Conservation (phyloP, 2,329 filamentous ascomycete genomes). For the Pyrenochaeta sp. region DNA sequence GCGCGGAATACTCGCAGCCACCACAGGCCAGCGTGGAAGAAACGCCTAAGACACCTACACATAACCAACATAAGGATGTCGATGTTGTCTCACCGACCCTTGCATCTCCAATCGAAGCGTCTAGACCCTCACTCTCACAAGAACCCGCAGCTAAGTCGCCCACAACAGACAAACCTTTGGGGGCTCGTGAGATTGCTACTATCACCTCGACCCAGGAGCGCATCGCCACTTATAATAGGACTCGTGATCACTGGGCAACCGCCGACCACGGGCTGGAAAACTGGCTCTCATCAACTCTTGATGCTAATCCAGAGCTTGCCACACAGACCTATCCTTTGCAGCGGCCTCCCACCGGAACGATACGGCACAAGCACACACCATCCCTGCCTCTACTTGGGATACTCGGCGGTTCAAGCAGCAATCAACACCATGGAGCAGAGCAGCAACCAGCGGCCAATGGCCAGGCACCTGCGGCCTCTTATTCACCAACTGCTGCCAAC, state of each 20-base stretch:
- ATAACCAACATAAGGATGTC: slow-evolving; percentile 11
- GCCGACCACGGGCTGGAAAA: slow-evolving; percentile 77
- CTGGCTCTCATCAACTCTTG: slow-evolving; percentile 62
- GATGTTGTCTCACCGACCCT: slow-evolving; percentile 2
- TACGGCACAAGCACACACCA: slow-evolving; percentile 44
- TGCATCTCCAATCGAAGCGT: slow-evolving; percentile 11
- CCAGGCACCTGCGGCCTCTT: slow-evolving; percentile 37
- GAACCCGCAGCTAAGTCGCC: slow-evolving; percentile 30
- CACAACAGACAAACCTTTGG: slow-evolving; percentile 51
- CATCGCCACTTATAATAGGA: slow-evolving; percentile 75
- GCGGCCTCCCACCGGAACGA: slow-evolving; percentile 35
- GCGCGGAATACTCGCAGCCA: slow-evolving; percentile 26
- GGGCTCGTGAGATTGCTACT: slow-evolving; percentile 79
- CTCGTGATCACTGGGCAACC: slow-evolving; percentile 72
- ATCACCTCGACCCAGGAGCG: slow-evolving; percentile 71
- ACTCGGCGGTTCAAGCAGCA: slow-evolving; percentile 31
- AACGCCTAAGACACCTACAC: slow-evolving; percentile 3
- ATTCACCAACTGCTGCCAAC: slow-evolving; percentile 25
- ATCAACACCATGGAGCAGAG: slow-evolving; percentile 22
- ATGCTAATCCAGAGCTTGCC: slow-evolving; percentile 61
- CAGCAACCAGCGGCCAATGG: slow-evolving; percentile 30
- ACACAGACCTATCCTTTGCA: slow-evolving; percentile 28
- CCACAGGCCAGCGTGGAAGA: slow-evolving; percentile 18
- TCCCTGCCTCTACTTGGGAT: slow-evolving; percentile 49
- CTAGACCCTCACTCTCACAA: slow-evolving; percentile 19